Conservation (phyloP, 2,329 filamentous ascomycete species). For the Penicillium nordicum region DNA sequence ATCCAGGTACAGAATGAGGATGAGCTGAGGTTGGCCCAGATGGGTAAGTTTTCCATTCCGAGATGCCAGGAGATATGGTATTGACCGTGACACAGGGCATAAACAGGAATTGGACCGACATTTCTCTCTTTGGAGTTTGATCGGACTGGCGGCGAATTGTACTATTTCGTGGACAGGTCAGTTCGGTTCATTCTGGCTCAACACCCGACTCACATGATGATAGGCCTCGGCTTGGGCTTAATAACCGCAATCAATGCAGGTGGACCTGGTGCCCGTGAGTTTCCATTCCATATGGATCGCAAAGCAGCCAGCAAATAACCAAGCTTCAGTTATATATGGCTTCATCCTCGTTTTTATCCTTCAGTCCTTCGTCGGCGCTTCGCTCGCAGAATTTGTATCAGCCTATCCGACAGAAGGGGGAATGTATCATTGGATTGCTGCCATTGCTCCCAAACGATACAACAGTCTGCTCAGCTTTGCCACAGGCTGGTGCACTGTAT, state of each 20-base stretch:
- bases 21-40: slow-evolving; percentile 44
- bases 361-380: slow-evolving; percentile 47
- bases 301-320: slow-evolving; percentile 12
- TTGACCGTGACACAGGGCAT: slow-evolving; percentile 37
- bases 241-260: slow-evolving; percentile 50
- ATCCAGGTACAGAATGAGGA: slow-evolving; percentile 35
- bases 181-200: neutral
- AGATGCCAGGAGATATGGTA: neutral
- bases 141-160: slow-evolving; percentile 50
- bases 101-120: slow-evolving; percentile 50
- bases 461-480: slow-evolving; percentile 45
- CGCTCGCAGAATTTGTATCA: slow-evolving; percentile 49
- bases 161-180: slow-evolving; percentile 50
- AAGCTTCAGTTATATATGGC: slow-evolving; percentile 47
- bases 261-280: slow-evolving; percentile 43
- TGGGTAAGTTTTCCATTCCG: slow-evolving; percentile 34
- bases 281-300: neutral
- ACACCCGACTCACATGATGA: neutral
- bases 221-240: slow-evolving; percentile 42
- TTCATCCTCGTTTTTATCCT: slow-evolving; percentile 49
- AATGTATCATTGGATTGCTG: slow-evolving; percentile 53
- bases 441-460: slow-evolving; percentile 42
- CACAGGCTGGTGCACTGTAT: slow-evolving; percentile 46
- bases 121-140: slow-evolving; percentile 48
- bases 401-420: slow-evolving; percentile 50